phyloP scores from a whole-genome alignment of 163 green algal species.

The Chloromonas sp. region DNA sequence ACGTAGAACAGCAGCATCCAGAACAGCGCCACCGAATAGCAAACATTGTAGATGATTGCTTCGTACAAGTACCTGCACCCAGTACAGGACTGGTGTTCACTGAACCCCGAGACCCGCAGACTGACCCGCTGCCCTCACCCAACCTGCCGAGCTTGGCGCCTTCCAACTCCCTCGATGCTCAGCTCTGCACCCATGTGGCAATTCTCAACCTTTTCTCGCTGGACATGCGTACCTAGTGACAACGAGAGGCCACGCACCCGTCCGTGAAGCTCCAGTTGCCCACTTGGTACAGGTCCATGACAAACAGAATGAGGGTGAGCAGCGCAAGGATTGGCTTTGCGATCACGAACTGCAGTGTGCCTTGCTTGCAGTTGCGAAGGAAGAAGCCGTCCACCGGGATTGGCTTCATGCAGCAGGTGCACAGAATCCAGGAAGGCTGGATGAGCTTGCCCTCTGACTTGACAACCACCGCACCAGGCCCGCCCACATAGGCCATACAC shows the following conservation, averaged over 20 bases:
- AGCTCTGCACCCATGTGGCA: neutral
- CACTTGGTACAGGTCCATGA: slow-evolving; percentile 44
- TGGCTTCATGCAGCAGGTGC: slow-evolving; percentile 87
- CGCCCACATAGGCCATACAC: slow-evolving; percentile 91
- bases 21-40: slow-evolving; percentile 86
- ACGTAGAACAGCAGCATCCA: slow-evolving; percentile 94
- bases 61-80: slow-evolving; percentile 85
- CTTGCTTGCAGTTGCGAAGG: slow-evolving; percentile 88
- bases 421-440: slow-evolving; percentile 67
- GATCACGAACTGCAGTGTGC: slow-evolving; percentile 93
- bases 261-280: slow-evolving; percentile 29
- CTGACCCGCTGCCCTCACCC: neutral
- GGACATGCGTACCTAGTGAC: too few species aligned
- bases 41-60: slow-evolving; percentile 92
- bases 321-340: slow-evolving; percentile 87
- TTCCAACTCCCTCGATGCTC: neutral
- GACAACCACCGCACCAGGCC: slow-evolving; percentile 79
- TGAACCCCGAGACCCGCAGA: neutral
- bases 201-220: neutral
- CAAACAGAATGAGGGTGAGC: slow-evolving; percentile 79
- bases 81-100: neutral
- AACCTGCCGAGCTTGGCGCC: neutral
- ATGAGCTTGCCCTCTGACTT: slow-evolving; percentile 79
- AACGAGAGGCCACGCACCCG: slow-evolving; percentile 14
- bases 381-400: slow-evolving; percentile 83